These are phyloP conservation scores for Arthrobotrys conoides DNA, from an alignment of 2,329 filamentous ascomycete species.

Conservation along the genomic window DNA sequence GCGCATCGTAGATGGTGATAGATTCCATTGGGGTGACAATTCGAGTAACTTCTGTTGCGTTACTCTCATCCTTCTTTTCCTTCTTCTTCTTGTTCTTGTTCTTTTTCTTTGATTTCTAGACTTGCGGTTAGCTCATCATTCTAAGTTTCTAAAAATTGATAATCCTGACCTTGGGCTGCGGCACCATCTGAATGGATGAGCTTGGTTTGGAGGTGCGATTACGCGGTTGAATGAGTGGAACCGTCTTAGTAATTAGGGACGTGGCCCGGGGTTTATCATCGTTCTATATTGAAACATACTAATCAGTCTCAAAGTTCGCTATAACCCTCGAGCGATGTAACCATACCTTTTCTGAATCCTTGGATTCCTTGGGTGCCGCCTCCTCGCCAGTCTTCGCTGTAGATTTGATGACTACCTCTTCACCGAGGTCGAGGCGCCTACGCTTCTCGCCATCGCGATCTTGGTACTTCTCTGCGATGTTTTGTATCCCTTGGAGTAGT, in stretches of 20 bases:
- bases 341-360: background rate
- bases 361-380: background rate
- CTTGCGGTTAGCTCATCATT: background rate
- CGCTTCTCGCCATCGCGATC: background rate
- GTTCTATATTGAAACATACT: background rate
- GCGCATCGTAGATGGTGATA: constrained; percentile 37
- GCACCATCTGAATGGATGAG: constrained; percentile 38
- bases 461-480: background rate
- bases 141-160: background rate
- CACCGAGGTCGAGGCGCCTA: background rate
- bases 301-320: background rate
- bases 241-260: background rate
- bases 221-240: constrained; percentile 39
- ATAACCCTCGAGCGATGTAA: background rate
- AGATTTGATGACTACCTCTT: background rate
- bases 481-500: constrained; percentile 2
- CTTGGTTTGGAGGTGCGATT: constrained; percentile 18
- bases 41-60: background rate
- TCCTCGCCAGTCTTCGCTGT: background rate
- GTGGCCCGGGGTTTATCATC: background rate
- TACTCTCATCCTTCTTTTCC: constrained; percentile 7
- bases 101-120: constrained; percentile 27
- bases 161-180: constrained; percentile 52
- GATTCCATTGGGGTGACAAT: constrained; percentile 19
- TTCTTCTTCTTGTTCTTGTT: constrained; percentile 28